Conservation (phyloP, 768 basidiomycete species). For the Russula brevipes region DNA sequence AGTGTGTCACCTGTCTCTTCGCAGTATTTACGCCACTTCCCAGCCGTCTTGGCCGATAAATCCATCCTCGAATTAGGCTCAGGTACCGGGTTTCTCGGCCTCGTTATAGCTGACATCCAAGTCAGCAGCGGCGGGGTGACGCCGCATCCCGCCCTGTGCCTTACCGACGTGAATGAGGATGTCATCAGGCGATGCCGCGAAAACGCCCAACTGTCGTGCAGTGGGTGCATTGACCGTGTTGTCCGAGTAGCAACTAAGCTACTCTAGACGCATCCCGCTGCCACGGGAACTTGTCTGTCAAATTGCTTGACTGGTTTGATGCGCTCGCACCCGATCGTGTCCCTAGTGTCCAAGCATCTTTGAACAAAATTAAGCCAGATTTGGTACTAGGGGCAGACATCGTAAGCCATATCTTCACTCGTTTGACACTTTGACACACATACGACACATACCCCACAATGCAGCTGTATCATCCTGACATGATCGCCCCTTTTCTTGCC, state of each 20-base stretch:
- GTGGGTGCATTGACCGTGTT: conserved; percentile 39
- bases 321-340: conserved; percentile 37
- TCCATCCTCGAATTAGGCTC: conserved; percentile 69
- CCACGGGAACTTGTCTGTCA: conserved; percentile 43
- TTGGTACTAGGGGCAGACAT: conserved; percentile 72
- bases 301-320: conserved; percentile 61
- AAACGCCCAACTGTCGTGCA: conserved; percentile 62
- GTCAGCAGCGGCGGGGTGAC: conserved; percentile 25
- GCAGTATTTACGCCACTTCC: neutral
- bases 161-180: conserved; percentile 62
- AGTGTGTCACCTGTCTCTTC: neutral
- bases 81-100: conserved; percentile 71
- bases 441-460: neutral
- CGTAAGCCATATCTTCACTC: conserved; percentile 30
- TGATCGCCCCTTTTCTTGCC: conserved; percentile 20
- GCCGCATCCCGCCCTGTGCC: neutral
- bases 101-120: conserved; percentile 56
- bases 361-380: conserved; percentile 46
- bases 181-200: conserved; percentile 57
- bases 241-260: neutral
- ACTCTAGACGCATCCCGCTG: conserved; percentile 49
- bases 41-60: conserved; percentile 42
- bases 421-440: neutral
- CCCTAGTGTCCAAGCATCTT: conserved; percentile 29
- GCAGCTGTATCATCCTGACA: conserved; percentile 20